phyloP scores from a whole-genome alignment of 176 grass and related monocot species.

The Canna indica region DNA sequence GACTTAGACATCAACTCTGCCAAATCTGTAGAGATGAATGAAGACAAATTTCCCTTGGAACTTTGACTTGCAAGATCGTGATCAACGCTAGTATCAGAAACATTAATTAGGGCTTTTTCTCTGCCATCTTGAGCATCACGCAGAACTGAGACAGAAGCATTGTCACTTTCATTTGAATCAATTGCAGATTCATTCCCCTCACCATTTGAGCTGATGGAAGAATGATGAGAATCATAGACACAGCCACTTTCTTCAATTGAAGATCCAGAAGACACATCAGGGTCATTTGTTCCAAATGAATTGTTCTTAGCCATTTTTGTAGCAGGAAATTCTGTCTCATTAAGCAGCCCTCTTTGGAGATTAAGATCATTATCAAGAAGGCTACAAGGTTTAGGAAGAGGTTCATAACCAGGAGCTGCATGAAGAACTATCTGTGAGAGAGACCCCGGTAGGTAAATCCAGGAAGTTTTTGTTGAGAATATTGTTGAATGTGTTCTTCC shows the following conservation, averaged over 20 bases:
- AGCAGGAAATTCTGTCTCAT: slow-evolving; percentile 21
- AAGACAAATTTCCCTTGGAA: slow-evolving; percentile 47
- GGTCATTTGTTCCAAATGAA: slow-evolving; percentile 32
- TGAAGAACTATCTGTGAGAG: slow-evolving; percentile 91
- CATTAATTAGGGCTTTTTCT: slow-evolving; percentile 40
- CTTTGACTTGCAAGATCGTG: slow-evolving; percentile 34
- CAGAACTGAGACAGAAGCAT: too few species aligned
- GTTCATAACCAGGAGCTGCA: slow-evolving; percentile 73
- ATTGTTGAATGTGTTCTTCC: slow-evolving; percentile 23
- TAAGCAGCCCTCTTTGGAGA: slow-evolving; percentile 12
- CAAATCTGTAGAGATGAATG: slow-evolving; percentile 69
- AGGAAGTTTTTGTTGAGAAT: slow-evolving; percentile 29
- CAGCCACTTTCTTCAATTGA: slow-evolving; percentile 51
- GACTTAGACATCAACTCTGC: slow-evolving; percentile 78
- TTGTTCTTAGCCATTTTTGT: slow-evolving; percentile 15
- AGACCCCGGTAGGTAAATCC: slow-evolving; percentile 90
- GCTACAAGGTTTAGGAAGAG: slow-evolving; percentile 77
- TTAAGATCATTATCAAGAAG: slow-evolving; percentile 13
- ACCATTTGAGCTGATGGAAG: slow-evolving; percentile 27
- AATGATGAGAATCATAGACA: slow-evolving; percentile 69
- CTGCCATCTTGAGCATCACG: slow-evolving; percentile 37
- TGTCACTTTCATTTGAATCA: slow-evolving; percentile 25
- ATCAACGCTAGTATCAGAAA: slow-evolving; percentile 42
- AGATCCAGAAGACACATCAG: slow-evolving; percentile 49
- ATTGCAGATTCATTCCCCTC: slow-evolving; percentile 23